phyloP scores from a whole-genome alignment of 768 basidiomycete species.

The Serendipita vermifera region DNA sequence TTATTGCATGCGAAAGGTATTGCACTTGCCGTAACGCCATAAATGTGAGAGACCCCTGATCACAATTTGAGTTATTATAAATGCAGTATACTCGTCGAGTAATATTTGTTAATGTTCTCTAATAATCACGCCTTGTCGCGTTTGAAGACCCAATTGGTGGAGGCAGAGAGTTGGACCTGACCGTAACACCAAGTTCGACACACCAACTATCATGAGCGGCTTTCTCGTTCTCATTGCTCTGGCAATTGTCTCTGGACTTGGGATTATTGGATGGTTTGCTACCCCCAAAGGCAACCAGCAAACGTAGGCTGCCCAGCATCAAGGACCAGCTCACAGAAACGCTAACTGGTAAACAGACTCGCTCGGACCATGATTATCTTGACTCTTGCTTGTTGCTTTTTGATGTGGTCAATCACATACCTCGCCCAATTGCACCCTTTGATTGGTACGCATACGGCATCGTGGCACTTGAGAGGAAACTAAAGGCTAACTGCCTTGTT shows the following conservation, averaged over 20 bases:
- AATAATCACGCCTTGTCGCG: no score
- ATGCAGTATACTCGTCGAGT: not conserved
- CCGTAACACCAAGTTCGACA: not conserved
- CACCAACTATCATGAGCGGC: slow-evolving; percentile 19
- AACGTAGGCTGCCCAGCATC: slow-evolving; percentile 43
- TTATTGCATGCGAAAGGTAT: not conserved
- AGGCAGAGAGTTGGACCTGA: not conserved
- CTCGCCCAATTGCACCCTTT: slow-evolving; percentile 88
- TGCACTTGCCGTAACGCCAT: slow-evolving; percentile 5
- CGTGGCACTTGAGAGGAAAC: not conserved
- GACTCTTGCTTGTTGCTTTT: slow-evolving; percentile 69
- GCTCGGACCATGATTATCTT: slow-evolving; percentile 72
- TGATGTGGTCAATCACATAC: slow-evolving; percentile 98
- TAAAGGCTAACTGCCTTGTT: not conserved
- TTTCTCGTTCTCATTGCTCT: slow-evolving; percentile 59
- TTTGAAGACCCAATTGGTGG: not conserved
- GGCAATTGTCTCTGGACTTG: slow-evolving; percentile 49
- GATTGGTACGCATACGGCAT: slow-evolving; percentile 42
- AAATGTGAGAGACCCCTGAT: no score
- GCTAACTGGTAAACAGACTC: slow-evolving; percentile 38
- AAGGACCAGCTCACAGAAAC: not conserved
- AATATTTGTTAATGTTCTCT: no score
- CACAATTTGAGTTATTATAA: no score
- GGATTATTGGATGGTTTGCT: slow-evolving; percentile 49
- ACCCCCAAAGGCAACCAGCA: slow-evolving; percentile 82